Conservation (phyloP, 257 asterid genomes). For the Fraxinus pennsylvanica region DNA sequence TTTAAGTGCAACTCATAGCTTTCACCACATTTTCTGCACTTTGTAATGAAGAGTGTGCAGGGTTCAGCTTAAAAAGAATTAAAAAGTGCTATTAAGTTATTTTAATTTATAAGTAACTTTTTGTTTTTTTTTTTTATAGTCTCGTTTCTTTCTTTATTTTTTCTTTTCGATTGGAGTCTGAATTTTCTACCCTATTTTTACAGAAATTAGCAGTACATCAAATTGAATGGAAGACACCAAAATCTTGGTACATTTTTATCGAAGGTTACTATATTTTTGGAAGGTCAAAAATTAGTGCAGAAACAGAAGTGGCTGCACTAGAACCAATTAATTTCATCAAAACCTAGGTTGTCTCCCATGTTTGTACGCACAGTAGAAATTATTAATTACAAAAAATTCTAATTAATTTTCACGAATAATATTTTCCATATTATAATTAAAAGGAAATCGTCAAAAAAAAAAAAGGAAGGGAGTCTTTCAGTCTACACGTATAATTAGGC, state of each 20-base stretch:
- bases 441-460: neutral
- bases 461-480: neutral
- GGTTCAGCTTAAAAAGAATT: no score
- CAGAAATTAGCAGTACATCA: conserved; percentile 18
- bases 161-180: neutral
- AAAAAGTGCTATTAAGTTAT: no score
- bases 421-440: neutral
- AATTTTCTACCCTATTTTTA: neutral
- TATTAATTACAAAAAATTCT: no score
- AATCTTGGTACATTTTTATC: conserved; percentile 23
- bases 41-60: no score
- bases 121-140: no score
- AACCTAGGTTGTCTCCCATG: conserved; percentile 37
- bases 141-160: no score
- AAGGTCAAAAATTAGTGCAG: neutral
- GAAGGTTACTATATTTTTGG: neutral
- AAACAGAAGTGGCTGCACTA: neutral
- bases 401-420: no score
- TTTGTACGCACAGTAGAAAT: conserved; percentile 1
- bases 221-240: conserved; percentile 16
- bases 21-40: neutral
- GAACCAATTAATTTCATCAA: conserved; percentile 21
- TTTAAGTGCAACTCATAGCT: neutral
- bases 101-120: no score
- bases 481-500: conserved; percentile 11